Evolutionary conservation across 2,329 filamentous ascomycete species (phyloP).

Genomic region (Conoideocrella luteorostrata): DNA sequence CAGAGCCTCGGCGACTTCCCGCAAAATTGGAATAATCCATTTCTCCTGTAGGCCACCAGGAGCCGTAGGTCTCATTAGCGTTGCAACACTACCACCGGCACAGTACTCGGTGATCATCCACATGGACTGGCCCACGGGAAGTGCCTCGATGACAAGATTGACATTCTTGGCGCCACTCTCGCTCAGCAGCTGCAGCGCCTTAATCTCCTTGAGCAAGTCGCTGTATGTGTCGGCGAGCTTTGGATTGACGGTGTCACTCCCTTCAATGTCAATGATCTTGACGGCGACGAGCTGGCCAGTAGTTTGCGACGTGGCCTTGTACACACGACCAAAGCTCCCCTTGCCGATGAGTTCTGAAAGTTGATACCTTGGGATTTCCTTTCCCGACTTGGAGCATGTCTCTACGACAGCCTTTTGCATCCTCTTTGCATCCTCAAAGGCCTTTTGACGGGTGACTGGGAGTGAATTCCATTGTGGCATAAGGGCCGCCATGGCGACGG

Average conservation of each 20-base stretch:
- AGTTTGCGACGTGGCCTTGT: slow-evolving; percentile 50
- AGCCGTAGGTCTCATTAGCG: slow-evolving; percentile 60
- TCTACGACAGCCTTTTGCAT: slow-evolving; percentile 62
- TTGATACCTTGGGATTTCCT: slow-evolving; percentile 58
- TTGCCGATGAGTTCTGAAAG: slow-evolving; percentile 69
- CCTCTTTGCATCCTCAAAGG: slow-evolving; percentile 62
- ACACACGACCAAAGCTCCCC: slow-evolving; percentile 67
- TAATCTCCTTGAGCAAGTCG: slow-evolving; percentile 64
- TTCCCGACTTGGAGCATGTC: slow-evolving; percentile 51
- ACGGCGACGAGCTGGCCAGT: slow-evolving; percentile 58
- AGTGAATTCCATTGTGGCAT: slow-evolving; percentile 35
- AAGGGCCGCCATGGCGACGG: slow-evolving; percentile 33
- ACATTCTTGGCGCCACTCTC: slow-evolving; percentile 72
- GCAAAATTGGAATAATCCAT: slow-evolving; percentile 61
- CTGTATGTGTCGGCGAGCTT: slow-evolving; percentile 61
- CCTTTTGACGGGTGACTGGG: slow-evolving; percentile 49
- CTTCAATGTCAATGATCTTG: slow-evolving; percentile 81
- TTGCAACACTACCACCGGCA: slow-evolving; percentile 75
- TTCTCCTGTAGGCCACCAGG: slow-evolving; percentile 62
- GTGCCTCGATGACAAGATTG: slow-evolving; percentile 73
- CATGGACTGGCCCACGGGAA: slow-evolving; percentile 71
- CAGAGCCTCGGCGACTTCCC: slow-evolving; percentile 60
- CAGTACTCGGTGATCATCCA: slow-evolving; percentile 89
- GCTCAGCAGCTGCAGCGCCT: slow-evolving; percentile 63
- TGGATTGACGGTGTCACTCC: slow-evolving; percentile 61